Evolutionary conservation across 2,329 filamentous ascomycete species (phyloP).

Genomic region (Taxawa tesnikishii): DNA sequence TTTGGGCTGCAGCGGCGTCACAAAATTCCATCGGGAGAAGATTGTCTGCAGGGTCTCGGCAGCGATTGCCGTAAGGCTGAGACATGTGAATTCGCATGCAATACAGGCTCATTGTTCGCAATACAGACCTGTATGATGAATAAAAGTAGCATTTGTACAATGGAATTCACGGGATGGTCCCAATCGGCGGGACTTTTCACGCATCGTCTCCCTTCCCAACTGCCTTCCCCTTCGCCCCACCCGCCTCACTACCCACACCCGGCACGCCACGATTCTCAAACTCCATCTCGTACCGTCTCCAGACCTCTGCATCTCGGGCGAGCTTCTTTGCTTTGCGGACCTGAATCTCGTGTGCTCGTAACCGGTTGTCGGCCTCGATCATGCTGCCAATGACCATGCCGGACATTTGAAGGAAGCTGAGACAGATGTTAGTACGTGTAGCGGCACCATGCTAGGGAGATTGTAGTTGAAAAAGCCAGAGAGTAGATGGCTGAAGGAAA

Average conservation of each 20-base stretch:
- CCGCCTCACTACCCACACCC: slow-evolving; percentile 5
- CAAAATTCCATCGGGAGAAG: no score
- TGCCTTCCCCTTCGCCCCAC: slow-evolving; percentile 1
- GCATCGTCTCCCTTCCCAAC: no score
- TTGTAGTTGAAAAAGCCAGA: neutral
- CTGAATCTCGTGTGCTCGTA: slow-evolving; percentile 54
- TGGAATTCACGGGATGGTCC: no score
- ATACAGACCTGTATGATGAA: no score
- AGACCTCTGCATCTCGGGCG: slow-evolving; percentile 52
- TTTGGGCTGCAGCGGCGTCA: no score
- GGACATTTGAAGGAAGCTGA: slow-evolving; percentile 72
- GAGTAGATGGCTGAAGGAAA: no score
- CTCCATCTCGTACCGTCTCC: slow-evolving; percentile 55
- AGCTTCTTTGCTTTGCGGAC: slow-evolving; percentile 54
- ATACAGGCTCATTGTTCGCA: no score
- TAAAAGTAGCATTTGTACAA: no score
- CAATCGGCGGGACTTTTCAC: no score
- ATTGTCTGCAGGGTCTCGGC: no score
- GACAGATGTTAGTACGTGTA: neutral
- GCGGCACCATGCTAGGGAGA: neutral
- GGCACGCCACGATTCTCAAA: slow-evolving; percentile 26
- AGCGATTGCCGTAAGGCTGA: no score
- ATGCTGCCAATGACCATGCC: slow-evolving; percentile 70
- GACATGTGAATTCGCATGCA: no score
- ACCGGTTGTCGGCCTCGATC: slow-evolving; percentile 59